Conservation (phyloP, 441 rosid species). For the Dalechampia spathulata region DNA sequence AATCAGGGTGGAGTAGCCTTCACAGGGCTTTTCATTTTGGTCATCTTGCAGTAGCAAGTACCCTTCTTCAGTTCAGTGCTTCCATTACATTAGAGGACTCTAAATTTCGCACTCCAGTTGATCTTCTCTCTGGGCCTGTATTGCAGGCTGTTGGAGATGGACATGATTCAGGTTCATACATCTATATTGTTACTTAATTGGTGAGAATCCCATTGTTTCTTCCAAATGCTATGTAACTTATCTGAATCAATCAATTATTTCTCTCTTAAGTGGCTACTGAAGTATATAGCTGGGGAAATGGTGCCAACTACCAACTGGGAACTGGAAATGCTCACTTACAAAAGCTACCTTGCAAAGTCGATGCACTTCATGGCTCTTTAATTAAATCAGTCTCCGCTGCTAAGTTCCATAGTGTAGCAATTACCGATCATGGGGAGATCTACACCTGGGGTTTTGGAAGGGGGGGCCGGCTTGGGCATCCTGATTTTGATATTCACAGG, state of each 20-base stretch:
- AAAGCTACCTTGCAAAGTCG: slow-evolving; percentile 90
- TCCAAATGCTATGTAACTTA: not conserved
- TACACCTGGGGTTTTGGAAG: slow-evolving; percentile 99
- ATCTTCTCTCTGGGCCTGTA: slow-evolving; percentile 93
- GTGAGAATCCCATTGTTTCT: slow-evolving; percentile 14
- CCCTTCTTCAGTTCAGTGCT: slow-evolving; percentile 77
- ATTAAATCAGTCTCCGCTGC: slow-evolving; percentile 83
- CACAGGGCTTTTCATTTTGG: slow-evolving; percentile 98
- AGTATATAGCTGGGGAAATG: slow-evolving; percentile 98
- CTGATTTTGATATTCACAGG: slow-evolving; percentile 99
- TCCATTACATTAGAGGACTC: slow-evolving; percentile 68
- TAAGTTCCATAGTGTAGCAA: slow-evolving; percentile 91
- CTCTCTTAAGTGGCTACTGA: slow-evolving; percentile 62
- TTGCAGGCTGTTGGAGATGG: slow-evolving; percentile 49
- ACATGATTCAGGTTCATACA: slow-evolving; percentile 45
- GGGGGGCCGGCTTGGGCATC: slow-evolving; percentile 99
- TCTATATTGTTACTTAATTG: slow-evolving; percentile 14
- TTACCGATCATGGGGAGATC: slow-evolving; percentile 69
- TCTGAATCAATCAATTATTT: slow-evolving; percentile 10
- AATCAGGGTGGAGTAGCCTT: slow-evolving; percentile 99
- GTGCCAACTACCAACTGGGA: slow-evolving; percentile 97
- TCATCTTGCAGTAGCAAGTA: slow-evolving; percentile 93
- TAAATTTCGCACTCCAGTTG: slow-evolving; percentile 70
- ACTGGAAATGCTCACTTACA: slow-evolving; percentile 90
- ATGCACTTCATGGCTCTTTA: slow-evolving; percentile 67